Evolutionary conservation across 192 early-diverging fungal genomes (phyloP).

Genomic region (Coemansia sp.): DNA sequence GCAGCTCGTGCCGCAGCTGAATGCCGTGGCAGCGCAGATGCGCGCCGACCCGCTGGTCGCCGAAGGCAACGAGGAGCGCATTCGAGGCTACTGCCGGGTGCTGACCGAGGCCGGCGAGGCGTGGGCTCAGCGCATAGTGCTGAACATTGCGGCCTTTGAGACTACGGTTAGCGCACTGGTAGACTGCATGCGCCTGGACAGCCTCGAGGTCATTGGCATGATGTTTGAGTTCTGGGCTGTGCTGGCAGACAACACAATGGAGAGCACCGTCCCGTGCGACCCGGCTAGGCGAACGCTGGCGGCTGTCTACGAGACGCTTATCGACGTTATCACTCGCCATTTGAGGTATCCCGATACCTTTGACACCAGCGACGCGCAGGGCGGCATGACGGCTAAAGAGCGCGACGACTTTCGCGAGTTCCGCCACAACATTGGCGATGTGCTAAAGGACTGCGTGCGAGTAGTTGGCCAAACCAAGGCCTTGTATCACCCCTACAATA

Average conservation of each 20-base stretch:
- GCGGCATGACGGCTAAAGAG: slow-evolving; percentile 77
- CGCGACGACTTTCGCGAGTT: slow-evolving; percentile 98
- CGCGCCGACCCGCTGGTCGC: slow-evolving; percentile 44
- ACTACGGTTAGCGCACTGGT: slow-evolving; percentile 82
- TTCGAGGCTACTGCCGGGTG: slow-evolving; percentile 84
- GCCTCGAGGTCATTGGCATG: slow-evolving; percentile 86
- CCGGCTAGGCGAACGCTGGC: slow-evolving; percentile 58
- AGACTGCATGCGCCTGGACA: slow-evolving; percentile 77
- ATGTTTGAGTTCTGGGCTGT: slow-evolving; percentile 92
- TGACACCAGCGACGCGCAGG: slow-evolving; percentile 53
- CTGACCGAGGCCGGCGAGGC: slow-evolving; percentile 92
- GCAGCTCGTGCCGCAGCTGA: slow-evolving; percentile 58
- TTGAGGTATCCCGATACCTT: slow-evolving; percentile 75
- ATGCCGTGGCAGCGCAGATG: slow-evolving; percentile 40
- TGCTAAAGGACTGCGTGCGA: slow-evolving; percentile 91
- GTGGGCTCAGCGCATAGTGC: slow-evolving; percentile 74
- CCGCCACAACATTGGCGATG: slow-evolving; percentile 95
- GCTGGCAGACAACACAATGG: slow-evolving; percentile 67
- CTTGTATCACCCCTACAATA: slow-evolving; percentile 64
- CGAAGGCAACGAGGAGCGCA: slow-evolving; percentile 79
- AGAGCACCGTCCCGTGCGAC: slow-evolving; percentile 56
- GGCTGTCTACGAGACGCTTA: slow-evolving; percentile 71
- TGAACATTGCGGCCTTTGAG: slow-evolving; percentile 67
- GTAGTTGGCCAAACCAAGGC: slow-evolving; percentile 80
- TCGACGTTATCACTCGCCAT: slow-evolving; percentile 86